Conservation (phyloP, 1,139 yeast species). For the Candida tropicalis region DNA sequence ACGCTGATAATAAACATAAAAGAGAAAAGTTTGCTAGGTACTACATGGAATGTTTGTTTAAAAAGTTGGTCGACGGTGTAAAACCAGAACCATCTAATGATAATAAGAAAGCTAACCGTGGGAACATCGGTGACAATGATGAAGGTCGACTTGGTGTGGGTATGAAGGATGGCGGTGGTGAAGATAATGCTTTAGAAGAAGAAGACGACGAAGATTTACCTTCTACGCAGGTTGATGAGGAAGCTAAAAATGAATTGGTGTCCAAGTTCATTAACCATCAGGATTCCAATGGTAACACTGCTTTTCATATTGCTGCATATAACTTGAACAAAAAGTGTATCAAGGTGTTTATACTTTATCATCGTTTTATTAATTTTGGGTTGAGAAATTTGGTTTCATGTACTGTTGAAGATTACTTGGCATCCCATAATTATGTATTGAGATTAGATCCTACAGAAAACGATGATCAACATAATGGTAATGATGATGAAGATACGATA, state of each 20-base stretch:
- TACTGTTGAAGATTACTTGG: slow-evolving; percentile 73
- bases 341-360: slow-evolving; percentile 69
- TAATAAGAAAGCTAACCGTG: neutral
- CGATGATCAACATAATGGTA: slow-evolving; percentile 10
- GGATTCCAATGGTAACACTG: slow-evolving; percentile 85
- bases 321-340: slow-evolving; percentile 76
- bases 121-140: too few relatives aligned
- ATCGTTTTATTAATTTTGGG: slow-evolving; percentile 63
- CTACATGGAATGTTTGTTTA: slow-evolving; percentile 76
- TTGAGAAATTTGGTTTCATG: slow-evolving; percentile 71
- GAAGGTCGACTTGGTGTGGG: too few relatives aligned
- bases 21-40: slow-evolving; percentile 78
- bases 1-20: slow-evolving; percentile 37
- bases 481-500: slow-evolving; percentile 9
- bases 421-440: slow-evolving; percentile 35
- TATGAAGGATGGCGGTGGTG: too few relatives aligned
- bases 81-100: neutral
- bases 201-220: slow-evolving; percentile 18
- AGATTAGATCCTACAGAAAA: slow-evolving; percentile 25
- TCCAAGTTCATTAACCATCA: slow-evolving; percentile 77
- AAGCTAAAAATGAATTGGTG: slow-evolving; percentile 35
- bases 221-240: slow-evolving; percentile 11
- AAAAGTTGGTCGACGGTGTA: slow-evolving; percentile 44
- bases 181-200: too few relatives aligned
- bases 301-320: slow-evolving; percentile 79